Base-by-base conservation (phyloP, 164 flowering plant genomes). In the Pachysandra terminalis region DNA sequence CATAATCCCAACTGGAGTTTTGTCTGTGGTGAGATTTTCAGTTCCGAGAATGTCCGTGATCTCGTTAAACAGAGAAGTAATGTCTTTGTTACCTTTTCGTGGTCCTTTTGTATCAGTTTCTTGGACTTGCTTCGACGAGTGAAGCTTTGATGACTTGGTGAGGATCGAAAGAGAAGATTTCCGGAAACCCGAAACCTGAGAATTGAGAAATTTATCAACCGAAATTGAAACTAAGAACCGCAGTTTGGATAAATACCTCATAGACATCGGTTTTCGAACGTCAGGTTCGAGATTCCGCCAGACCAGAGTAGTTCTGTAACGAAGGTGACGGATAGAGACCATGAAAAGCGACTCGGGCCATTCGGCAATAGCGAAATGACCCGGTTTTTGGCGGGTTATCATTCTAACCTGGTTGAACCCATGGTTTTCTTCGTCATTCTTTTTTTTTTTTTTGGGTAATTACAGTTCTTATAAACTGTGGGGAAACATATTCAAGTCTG, bases 21-120 rank as follows among this genome's bases (percentile, higher is more conserved):
- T 63, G 41, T 67, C 76, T 0, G 60, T 0, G 14, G 2, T 27
- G 12, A 80, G 65, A 25, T 62, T 71, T 16, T 72, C 83, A 64
- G 82, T 62, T 24, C 90, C 90, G 32, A 90, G 58, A 67, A 90
- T 84, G 64, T 79, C 81, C 41, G 81, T 72, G 27, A 90, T 88
- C 45, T 83, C 84, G 59, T 63, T 72, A 71, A 90, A 85, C 22
- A 90, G 83, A 4, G 76, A 60, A 26, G 32, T 54, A 22, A 68
- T 26, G n/a, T 59, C 65, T 0, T 71, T 67, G 28, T 52, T 41
- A 64, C 65, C 76, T 62, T 22, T 49, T 35, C 24, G 19, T 64
- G 65, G 45, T 71, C 70, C 66, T 59, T 24, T 61, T 35, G 15
- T 23, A 4, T 52, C 68, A 32, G 65, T 41, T 4, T 66, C 70